Conservation (phyloP, 164 flowering plant genomes). For the Cinnamomum chago region DNA sequence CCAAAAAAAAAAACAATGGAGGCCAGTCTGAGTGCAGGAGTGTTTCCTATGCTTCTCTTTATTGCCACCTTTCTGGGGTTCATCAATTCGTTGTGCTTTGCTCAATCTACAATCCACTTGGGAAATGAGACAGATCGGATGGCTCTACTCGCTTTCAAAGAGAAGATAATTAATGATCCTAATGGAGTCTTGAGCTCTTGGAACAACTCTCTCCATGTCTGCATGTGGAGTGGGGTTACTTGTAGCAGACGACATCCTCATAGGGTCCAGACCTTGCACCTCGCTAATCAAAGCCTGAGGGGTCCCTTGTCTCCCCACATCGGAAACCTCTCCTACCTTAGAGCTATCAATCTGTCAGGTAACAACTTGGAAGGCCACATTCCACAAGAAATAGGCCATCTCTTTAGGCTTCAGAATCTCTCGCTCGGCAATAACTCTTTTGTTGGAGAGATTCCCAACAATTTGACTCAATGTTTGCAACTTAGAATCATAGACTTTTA, state of each 20-base stretch:
- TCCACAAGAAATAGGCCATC: not conserved
- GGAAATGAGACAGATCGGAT: constrained; percentile 6
- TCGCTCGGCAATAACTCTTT: constrained; percentile 31
- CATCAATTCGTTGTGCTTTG: too few relatives aligned
- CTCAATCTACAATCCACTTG: not conserved
- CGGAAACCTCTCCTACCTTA: constrained; percentile 8
- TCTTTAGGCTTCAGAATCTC: constrained; percentile 23
- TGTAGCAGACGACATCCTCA: too few relatives aligned
- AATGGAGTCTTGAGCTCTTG: constrained; percentile 23
- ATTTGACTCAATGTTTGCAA: constrained; percentile 13
- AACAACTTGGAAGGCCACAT: too few relatives aligned
- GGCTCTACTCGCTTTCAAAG: constrained; percentile 17
- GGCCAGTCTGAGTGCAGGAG: too few relatives aligned
- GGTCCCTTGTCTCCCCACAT: too few relatives aligned
- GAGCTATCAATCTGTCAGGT: too few relatives aligned
- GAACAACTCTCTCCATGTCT: constrained; percentile 10
- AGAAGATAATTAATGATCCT: constrained; percentile 21
- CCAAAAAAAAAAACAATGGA: too few relatives aligned
- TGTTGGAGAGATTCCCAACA: constrained; percentile 27
- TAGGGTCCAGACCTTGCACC: constrained; percentile 2
- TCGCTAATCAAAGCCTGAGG: constrained; percentile 6
- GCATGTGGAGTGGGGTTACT: too few relatives aligned
- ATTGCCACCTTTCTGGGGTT: too few relatives aligned
- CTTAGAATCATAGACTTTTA: not conserved
- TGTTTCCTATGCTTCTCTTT: too few relatives aligned